Evolutionary conservation across 2,329 filamentous ascomycete species (phyloP).

Genomic region (Arthroderma uncinatum): DNA sequence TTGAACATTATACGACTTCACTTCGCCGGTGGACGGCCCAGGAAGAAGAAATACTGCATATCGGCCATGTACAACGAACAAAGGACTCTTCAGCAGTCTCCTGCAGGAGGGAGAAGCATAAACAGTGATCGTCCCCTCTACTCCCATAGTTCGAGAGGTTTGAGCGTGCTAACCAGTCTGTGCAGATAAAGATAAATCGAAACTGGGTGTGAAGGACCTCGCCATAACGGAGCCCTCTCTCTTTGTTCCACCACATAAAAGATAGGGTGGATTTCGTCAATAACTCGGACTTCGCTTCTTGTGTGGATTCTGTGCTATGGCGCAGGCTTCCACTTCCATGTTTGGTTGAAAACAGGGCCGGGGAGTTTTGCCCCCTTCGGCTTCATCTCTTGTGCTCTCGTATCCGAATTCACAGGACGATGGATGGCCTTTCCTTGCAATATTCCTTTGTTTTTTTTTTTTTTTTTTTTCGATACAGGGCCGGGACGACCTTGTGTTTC

Average conservation of each 20-base stretch:
- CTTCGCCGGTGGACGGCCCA: no score
- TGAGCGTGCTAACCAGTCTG: neutral
- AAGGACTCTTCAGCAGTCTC: no score
- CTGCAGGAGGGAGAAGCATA: no score
- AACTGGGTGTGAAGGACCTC: neutral
- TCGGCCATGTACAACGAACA: no score
- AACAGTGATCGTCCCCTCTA: no score
- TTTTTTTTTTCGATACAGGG: neutral
- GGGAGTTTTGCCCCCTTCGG: neutral
- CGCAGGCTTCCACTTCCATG: neutral
- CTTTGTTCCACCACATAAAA: neutral
- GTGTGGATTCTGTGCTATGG: neutral
- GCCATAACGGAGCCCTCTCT: neutral
- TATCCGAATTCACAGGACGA: no score
- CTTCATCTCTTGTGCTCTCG: no score
- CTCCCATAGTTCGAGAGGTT: neutral
- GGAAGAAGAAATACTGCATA: no score
- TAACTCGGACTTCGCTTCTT: neutral
- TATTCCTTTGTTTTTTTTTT: no score
- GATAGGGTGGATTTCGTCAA: neutral
- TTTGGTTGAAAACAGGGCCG: neutral
- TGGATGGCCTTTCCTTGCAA: no score
- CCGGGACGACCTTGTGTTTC: neutral
- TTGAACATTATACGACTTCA: no score
- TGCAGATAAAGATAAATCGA: neutral